phyloP scores from a whole-genome alignment of 257 asterid species.

The Solanum clarkiae region DNA sequence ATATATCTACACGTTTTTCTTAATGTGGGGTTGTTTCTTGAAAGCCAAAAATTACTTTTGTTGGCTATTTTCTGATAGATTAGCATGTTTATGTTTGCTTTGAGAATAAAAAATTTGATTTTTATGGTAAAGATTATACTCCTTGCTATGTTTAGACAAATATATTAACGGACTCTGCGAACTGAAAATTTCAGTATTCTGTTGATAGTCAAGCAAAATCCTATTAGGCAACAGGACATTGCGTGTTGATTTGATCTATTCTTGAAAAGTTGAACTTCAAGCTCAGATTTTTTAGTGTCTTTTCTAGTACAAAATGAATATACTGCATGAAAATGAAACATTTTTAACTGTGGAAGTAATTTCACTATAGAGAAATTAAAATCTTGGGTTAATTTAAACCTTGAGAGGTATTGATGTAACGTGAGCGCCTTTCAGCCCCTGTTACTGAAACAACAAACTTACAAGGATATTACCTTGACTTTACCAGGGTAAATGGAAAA shows the following conservation, averaged over 20 bases:
- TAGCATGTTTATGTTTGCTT: background rate
- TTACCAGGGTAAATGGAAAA: background rate
- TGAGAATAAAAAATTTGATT: background rate
- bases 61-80: background rate
- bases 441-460: too few relatives aligned
- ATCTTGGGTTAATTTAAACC: background rate
- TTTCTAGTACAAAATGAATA: background rate
- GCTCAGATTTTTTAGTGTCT: background rate
- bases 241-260: background rate
- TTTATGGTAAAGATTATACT: background rate
- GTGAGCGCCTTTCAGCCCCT: too few relatives aligned
- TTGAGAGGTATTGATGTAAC: background rate
- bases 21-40: background rate
- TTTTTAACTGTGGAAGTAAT: background rate
- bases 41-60: background rate
- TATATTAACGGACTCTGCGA: background rate
- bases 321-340: background rate
- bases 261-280: background rate
- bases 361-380: background rate
- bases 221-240: background rate
- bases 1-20: background rate
- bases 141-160: background rate
- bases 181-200: background rate
- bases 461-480: background rate
- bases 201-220: background rate